Percentiles rank a stretch among this genome's conserved stretches.
phyloP scores from a whole-genome alignment of 495 filamentous ascomycete genomes.

The Entonaema liquescens region DNA sequence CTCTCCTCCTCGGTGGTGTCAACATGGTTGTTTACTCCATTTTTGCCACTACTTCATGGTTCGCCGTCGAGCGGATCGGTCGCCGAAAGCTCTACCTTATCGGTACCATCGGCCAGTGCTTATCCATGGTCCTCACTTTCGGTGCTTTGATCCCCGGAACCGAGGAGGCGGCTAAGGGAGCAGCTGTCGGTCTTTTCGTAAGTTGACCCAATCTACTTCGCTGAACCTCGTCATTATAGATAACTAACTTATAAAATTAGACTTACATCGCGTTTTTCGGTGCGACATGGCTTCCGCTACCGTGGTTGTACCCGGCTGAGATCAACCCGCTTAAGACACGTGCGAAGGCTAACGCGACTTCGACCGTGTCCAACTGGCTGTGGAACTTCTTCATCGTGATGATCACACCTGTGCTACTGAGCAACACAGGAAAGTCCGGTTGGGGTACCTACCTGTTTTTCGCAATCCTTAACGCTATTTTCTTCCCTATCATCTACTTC shows the following conservation, averaged over 20 bases:
- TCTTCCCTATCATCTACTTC: conserved; percentile 73
- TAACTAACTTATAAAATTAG: conserved; percentile 30
- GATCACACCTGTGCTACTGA: conserved; percentile 73
- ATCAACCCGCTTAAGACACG: conserved; percentile 72
- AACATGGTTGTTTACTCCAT: conserved; percentile 84
- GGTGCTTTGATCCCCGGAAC: conserved; percentile 70
- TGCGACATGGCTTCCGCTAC: conserved; percentile 77
- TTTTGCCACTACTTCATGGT: conserved; percentile 81
- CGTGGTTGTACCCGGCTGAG: conserved; percentile 66
- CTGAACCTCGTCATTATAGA: neutral
- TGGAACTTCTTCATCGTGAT: conserved; percentile 62
- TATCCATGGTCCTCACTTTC: conserved; percentile 79
- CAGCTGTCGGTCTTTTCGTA: conserved; percentile 76
- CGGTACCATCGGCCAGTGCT: conserved; percentile 72
- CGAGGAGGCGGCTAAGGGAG: conserved; percentile 66
- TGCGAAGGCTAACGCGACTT: conserved; percentile 71
- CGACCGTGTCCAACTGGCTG: conserved; percentile 74
- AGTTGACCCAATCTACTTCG: neutral
- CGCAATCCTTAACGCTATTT: conserved; percentile 67
- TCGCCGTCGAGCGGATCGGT: conserved; percentile 78
- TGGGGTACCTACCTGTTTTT: conserved; percentile 79
- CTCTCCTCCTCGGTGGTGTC: conserved; percentile 77
- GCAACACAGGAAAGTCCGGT: conserved; percentile 64
- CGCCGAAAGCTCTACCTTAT: conserved; percentile 75
- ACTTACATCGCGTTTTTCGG: conserved; percentile 82